Evolutionary conservation across 768 basidiomycete genomes (phyloP).

Genomic region (Solioccasus polychromus): DNA sequence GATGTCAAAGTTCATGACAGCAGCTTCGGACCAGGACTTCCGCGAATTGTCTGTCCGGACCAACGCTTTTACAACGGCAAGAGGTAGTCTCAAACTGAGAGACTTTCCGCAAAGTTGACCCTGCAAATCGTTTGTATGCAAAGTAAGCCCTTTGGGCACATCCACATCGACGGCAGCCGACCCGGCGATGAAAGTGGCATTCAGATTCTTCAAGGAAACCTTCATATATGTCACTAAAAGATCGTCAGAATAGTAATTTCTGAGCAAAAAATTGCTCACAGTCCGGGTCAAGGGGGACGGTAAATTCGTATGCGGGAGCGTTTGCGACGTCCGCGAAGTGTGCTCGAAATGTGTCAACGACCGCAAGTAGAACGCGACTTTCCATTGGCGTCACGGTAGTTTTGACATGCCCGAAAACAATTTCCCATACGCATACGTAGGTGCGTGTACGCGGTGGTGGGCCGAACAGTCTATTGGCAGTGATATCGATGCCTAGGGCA

Average conservation of each 20-base stretch:
- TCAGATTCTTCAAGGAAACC: conserved; percentile 50
- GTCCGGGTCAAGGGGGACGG: conserved; percentile 69
- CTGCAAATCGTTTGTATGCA: conserved; percentile 76
- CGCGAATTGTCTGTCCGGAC: conserved; percentile 38
- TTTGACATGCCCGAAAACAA: conserved; percentile 65
- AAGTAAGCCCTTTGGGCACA: conserved; percentile 55
- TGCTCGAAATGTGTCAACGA: conserved; percentile 54
- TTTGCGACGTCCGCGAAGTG: conserved; percentile 79
- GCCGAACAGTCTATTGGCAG: conserved; percentile 85
- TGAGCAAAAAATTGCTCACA: conserved; percentile 42
- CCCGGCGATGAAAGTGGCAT: conserved; percentile 54
- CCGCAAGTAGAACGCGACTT: conserved; percentile 47
- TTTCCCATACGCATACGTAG: conserved; percentile 94
- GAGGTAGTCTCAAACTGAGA: conserved; percentile 56
- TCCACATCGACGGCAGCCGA: conserved; percentile 52
- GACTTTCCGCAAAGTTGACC: conserved; percentile 65
- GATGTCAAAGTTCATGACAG: conserved; percentile 47
- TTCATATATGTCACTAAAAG: conserved; percentile 81
- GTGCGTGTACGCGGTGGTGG: conserved; percentile 79
- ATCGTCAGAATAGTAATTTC: conserved; percentile 7
- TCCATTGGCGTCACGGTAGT: conserved; percentile 54
- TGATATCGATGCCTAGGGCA: conserved; percentile 65
- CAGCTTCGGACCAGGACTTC: conserved; percentile 67
- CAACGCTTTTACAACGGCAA: conserved; percentile 48
- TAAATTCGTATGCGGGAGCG: conserved; percentile 70